Conservation (phyloP, 805 yeast genomes). For the Kodamaea hsintzibuensis region DNA sequence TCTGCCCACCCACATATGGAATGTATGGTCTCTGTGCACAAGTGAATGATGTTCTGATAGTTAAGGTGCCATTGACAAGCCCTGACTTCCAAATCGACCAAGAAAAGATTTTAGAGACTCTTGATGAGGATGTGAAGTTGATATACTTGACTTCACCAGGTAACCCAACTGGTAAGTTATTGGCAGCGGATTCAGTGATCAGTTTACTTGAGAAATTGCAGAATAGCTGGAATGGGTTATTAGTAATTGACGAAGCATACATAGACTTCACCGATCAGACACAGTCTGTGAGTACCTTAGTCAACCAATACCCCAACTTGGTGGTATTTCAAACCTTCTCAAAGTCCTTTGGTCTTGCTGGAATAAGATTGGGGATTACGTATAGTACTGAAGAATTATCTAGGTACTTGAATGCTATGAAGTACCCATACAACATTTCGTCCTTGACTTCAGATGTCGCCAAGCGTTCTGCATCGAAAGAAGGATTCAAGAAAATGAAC, state of each 20-base stretch:
- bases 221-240: conserved; percentile 66
- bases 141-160: conserved; percentile 94
- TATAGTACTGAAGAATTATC: conserved; percentile 64
- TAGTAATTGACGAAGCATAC: conserved; percentile 94
- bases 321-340: conserved; percentile 91
- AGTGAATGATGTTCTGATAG: conserved; percentile 82
- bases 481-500: conserved; percentile 61
- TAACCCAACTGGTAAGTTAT: conserved; percentile 82
- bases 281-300: conserved; percentile 74
- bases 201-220: conserved; percentile 48
- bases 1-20: conserved; percentile 96
- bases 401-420: conserved; percentile 76
- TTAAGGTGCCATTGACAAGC: conserved; percentile 61
- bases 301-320: conserved; percentile 76
- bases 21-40: conserved; percentile 93
- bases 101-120: conserved; percentile 50
- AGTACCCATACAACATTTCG: conserved; percentile 94
- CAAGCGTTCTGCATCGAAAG: conserved; percentile 60
- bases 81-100: conserved; percentile 60
- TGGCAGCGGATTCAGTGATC: conserved; percentile 41
- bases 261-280: conserved; percentile 67
- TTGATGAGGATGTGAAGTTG: conserved; percentile 72
- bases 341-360: conserved; percentile 95
- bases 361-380: conserved; percentile 85
- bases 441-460: conserved; percentile 78